phyloP scores from a whole-genome alignment of 306 rosid species.

The Trifolium pratense region DNA sequence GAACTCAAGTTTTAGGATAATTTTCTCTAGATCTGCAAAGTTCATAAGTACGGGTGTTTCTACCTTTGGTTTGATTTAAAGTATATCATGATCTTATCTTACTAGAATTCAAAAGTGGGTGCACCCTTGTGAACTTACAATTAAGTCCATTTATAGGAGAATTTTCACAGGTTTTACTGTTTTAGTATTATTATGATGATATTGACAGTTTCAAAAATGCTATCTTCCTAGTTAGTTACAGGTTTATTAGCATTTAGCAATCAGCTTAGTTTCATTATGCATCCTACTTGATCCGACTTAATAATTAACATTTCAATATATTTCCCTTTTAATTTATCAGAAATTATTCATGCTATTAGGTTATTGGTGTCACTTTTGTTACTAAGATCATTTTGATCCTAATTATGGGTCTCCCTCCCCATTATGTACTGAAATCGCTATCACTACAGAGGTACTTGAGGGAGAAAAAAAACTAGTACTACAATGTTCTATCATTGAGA shows the following conservation, averaged over 20 bases:
- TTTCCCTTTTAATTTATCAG: too few relatives aligned
- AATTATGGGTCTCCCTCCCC: background rate
- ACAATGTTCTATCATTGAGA: background rate
- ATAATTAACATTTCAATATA: too few relatives aligned
- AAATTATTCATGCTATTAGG: background rate
- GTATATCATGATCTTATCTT: conserved; percentile 6
- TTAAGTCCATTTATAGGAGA: background rate
- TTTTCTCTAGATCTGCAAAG: conserved; percentile 18
- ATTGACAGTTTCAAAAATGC: background rate
- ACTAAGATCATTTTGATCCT: conserved; percentile 2
- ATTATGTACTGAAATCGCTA: background rate
- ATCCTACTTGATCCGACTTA: too few relatives aligned
- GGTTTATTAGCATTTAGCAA: too few relatives aligned
- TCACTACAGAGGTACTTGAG: conserved; percentile 1
- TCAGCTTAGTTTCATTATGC: background rate
- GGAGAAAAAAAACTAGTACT: background rate
- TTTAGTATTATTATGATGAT: conserved; percentile 1
- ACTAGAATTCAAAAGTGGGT: background rate
- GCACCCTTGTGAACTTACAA: background rate
- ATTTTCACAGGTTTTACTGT: background rate
- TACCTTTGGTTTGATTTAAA: background rate
- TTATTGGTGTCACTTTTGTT: conserved; percentile 9
- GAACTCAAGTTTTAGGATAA: background rate
- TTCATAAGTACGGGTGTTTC: background rate
- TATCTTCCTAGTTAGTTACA: background rate